Conservation (phyloP, 371 early-diverging fungal species). For the Umbelopsis sp. region DNA sequence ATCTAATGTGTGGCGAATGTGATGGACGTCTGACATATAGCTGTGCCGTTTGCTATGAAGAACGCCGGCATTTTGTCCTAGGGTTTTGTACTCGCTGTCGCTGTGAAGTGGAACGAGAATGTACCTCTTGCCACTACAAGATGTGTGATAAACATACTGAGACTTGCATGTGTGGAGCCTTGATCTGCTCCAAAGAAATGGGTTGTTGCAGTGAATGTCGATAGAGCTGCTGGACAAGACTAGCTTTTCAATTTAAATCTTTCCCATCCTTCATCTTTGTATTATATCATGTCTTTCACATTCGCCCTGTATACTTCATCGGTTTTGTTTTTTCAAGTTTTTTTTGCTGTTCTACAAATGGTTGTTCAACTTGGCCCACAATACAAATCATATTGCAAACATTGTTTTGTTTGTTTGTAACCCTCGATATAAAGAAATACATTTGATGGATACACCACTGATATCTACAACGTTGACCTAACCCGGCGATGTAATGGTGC, state of each 20-base stretch:
- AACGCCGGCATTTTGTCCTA: not conserved
- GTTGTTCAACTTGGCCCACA: no score
- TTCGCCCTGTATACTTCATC: no score
- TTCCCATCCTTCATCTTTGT: not conserved
- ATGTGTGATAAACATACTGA: constrained; percentile 9
- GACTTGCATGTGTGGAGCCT: constrained; percentile 11
- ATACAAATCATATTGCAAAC: no score
- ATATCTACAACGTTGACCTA: not conserved
- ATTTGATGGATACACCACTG: no score
- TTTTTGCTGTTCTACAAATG: no score
- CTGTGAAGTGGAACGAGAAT: not conserved
- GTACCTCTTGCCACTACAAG: constrained; percentile 8
- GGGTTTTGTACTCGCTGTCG: constrained; percentile 10
- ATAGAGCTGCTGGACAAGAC: not conserved
- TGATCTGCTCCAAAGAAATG: constrained; percentile 2
- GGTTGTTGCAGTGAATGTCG: constrained; percentile 9
- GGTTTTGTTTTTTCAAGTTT: no score
- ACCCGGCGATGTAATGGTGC: no score
- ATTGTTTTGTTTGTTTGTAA: no score
- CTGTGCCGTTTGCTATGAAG: constrained; percentile 1
- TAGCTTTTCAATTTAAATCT: not conserved
- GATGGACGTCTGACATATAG: constrained; percentile 9
- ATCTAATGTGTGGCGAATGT: constrained; percentile 8
- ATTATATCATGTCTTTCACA: no score
- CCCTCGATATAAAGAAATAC: no score